A percentile compares a stretch with the other conserved stretches of the same genome.
These are phyloP conservation scores for Lojkania enalia DNA, from an alignment of 2,329 filamentous ascomycete genomes.

Conservation along the genomic window DNA sequence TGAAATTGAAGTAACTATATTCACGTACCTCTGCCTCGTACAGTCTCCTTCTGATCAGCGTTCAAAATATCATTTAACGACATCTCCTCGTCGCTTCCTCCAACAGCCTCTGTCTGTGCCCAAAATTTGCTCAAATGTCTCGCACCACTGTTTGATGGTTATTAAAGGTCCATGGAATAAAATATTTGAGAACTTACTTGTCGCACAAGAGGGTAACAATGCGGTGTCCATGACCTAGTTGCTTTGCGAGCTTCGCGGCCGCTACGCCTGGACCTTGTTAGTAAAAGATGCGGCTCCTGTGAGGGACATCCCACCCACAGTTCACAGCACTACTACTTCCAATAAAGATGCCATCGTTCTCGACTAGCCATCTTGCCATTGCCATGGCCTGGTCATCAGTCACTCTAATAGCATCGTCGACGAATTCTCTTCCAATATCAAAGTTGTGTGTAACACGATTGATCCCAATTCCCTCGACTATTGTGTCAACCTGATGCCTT, in stretches of 20 bases:
- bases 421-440: slow-evolving; percentile 78
- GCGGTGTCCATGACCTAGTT: slow-evolving; percentile 61
- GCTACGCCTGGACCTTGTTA: slow-evolving; percentile 57
- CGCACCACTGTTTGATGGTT: slow-evolving; percentile 56
- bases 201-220: slow-evolving; percentile 88
- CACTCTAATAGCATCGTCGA: slow-evolving; percentile 89
- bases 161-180: slow-evolving; percentile 13
- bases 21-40: not conserved
- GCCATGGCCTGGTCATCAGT: slow-evolving; percentile 84
- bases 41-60: not conserved
- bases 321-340: slow-evolving; percentile 98
- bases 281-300: not conserved
- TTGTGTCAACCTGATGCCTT: slow-evolving; percentile 88
- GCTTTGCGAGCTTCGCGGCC: slow-evolving; percentile 68
- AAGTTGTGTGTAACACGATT: slow-evolving; percentile 95
- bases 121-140: slow-evolving; percentile 85
- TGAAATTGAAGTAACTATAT: too few species aligned
- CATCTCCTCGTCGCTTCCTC: slow-evolving; percentile 51
- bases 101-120: slow-evolving; percentile 71
- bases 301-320: slow-evolving; percentile 56
- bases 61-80: slow-evolving; percentile 61
- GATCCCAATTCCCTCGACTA: slow-evolving; percentile 94
- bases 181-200: slow-evolving; percentile 32
- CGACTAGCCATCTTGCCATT: slow-evolving; percentile 97
- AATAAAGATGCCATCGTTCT: slow-evolving; percentile 91